Base-by-base conservation (phyloP, 768 basidiomycete species). In the Macrocybe gigantea region DNA sequence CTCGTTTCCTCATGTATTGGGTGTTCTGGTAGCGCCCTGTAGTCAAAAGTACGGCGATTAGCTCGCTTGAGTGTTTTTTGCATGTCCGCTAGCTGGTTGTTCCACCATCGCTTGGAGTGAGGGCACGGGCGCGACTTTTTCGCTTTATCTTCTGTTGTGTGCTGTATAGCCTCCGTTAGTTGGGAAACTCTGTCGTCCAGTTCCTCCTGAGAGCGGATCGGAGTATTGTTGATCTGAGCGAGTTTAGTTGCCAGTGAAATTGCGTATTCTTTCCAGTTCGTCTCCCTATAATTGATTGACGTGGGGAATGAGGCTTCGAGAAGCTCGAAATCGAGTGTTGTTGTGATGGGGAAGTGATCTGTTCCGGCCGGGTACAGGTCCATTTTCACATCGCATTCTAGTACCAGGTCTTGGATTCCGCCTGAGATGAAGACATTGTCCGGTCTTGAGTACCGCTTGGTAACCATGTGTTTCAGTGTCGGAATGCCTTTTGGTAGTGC, bases 361-460 rank as follows among this genome's bases (percentile, higher is more conserved):
- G 73, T 64, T 1, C 48, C 45, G 0, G 57, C 36, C 0, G 62
- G 64, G 2, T 39, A 52, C 0, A 38, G 2, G 0, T 48, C 48
- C 1, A 52, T 56, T 2, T 45, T 33, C 1, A 59, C 58, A 7
- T 60, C 38, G 55, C 73, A 76, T 5, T 41, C 5, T 7, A 63
- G 49, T 1, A 72, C 36, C 0, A 29, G 6, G 3, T 62, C 53
- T 0, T 47, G 22, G 0, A 66, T 39, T 0, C 47, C 35, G 0
- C 41, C 34, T 5, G 65, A 51, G 31, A 55, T 50, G 50, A 70
- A 78, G 0, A 78, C 67, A 44, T 79, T 78, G 57, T 78, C 73
- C 5, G 65, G 62, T 8, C 68, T 43, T 6, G 69, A 67, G 42
- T 56, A 61, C 47, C 70, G 72, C 11, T 66, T 63, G 0, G 70